Conservation (phyloP, 2,329 filamentous ascomycete species). For the Stachybotrys chlorohalonatus region DNA sequence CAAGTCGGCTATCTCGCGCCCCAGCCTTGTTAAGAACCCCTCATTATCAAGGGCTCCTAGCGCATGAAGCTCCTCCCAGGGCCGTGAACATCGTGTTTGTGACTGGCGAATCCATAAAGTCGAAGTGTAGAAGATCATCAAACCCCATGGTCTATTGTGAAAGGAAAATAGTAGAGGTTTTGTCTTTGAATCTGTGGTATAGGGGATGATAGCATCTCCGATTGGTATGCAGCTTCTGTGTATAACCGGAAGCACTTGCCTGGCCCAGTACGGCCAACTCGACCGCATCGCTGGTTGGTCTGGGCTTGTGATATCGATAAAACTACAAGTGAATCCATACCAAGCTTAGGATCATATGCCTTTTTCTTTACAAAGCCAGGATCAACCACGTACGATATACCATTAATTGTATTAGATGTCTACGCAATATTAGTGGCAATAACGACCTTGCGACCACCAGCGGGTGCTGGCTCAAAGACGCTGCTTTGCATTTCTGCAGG, state of each 20-base stretch:
- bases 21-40: slow-evolving; percentile 81
- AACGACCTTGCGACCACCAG: slow-evolving; percentile 82
- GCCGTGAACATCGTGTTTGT: slow-evolving; percentile 97
- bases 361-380: slow-evolving; percentile 98
- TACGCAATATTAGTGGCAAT: slow-evolving; percentile 98
- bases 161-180: slow-evolving; percentile 86
- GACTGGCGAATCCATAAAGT: slow-evolving; percentile 98
- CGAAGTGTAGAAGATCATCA: slow-evolving; percentile 92
- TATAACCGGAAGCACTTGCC: slow-evolving; percentile 95
- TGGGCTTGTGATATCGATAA: slow-evolving; percentile 96
- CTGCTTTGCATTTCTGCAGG: slow-evolving; percentile 88
- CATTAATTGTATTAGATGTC: slow-evolving; percentile 95
- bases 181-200: slow-evolving; percentile 96
- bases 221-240: slow-evolving; percentile 90
- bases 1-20: slow-evolving; percentile 96
- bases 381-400: slow-evolving; percentile 95
- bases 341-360: slow-evolving; percentile 91
- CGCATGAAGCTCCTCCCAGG: slow-evolving; percentile 89
- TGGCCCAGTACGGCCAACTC: slow-evolving; percentile 88
- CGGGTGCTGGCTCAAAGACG: slow-evolving; percentile 89
- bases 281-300: slow-evolving; percentile 85
- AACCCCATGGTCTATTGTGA: slow-evolving; percentile 99
- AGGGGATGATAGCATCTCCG: slow-evolving; percentile 92
- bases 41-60: slow-evolving; percentile 90
- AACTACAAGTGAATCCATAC: slow-evolving; percentile 94